Evolutionary conservation across 2,329 filamentous ascomycete genomes (phyloP), one percentile per base, ranked within the genome.

Genomic region (Claviceps citrina): DNA sequence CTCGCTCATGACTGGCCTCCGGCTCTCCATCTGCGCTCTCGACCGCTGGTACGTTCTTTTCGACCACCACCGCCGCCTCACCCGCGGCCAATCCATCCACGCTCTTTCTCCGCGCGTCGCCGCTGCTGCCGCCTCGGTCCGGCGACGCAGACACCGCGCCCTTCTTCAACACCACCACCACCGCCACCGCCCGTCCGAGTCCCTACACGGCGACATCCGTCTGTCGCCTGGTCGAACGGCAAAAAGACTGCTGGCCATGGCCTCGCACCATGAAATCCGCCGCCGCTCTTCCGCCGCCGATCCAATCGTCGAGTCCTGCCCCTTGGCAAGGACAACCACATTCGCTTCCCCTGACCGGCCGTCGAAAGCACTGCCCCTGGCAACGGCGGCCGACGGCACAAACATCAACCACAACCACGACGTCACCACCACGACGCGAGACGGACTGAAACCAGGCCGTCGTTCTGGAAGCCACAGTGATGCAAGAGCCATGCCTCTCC

Each of bases 1-100:
- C 39, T 52, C 46, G 48, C 54, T 52, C 63, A 71, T 71, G 68
- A 67, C 62, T 51, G 59, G 56, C 51, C 63, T 62, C 52, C 60
- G 68, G 45, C 52, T 69, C 43, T 58, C 60, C 54, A 57, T 67
- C 47, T 70, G 67, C 54, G 61, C 63, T 52, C 54, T 61, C 49
- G 62, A 66, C 55, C 60, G 63, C 51, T 64, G 58, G 52, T 63
- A 63, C 49, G 59, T 57, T 56, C 51, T 60, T 55, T 57, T 68
- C 52, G 52, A 67, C 59, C 62, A 68, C 47, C 57, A 62, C 44
- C 57, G 57, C 47, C 60, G 60, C 46, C 52, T 66, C 47, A 60
- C 58, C 44, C 59, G 54, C 46, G 46, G 50, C 40, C 54, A 59
- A 48, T 51, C 60, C 47, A 48, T 60, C 51, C 63, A 59, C 60